Base-by-base conservation (phyloP, 2,329 filamentous ascomycete genomes). In the Verticillium nonalfalfae region DNA sequence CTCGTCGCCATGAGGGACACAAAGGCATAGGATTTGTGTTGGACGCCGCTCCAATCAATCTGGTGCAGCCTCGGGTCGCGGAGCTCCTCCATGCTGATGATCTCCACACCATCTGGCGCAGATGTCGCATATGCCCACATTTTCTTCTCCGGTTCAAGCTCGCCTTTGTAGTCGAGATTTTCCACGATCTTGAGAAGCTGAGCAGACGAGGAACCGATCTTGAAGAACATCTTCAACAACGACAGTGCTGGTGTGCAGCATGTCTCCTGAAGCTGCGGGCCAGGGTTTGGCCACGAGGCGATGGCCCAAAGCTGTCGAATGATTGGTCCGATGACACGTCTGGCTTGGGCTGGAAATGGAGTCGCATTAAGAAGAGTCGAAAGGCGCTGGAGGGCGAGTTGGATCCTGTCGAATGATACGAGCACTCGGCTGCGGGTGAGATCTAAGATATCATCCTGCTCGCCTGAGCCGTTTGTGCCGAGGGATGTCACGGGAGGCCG, bases 341-440 rank as follows among this genome's bases (percentile, higher is more conserved):
- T 86, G 55, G 86, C 83, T 10, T 91, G 73, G 0, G 86, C 86
- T 0, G 87, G 85, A 60, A 90, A 88, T 0, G 87, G 87, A 67
- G 89, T 88, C 0, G 86, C 88, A 21, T 83, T 76, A 1, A 87
- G 70, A 1, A 91, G 73, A 0, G 80, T 76, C 39, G 77, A 78
- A 1, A 91, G 71, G 15, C 87, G 79, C 36, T 74, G 77, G 2
- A 91, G 69, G 1, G 85, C 81, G 38, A 71, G 70, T 18, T 77
- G 74, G 4, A 91, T 71, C 1, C 81, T 74, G 1, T 75, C 67
- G 3, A 81, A 72, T 6, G 74, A 64, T 15, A 87, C 79, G 10
- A 89, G 63, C 0, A 81, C 70, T 14, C 62, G 71, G 7, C 76
- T 72, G 58, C 67, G 71, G 63, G 75, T 76, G 18, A 85, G 68